Base-by-base conservation (phyloP, 2,329 filamentous ascomycete species). In the Monilinia fructicola region DNA sequence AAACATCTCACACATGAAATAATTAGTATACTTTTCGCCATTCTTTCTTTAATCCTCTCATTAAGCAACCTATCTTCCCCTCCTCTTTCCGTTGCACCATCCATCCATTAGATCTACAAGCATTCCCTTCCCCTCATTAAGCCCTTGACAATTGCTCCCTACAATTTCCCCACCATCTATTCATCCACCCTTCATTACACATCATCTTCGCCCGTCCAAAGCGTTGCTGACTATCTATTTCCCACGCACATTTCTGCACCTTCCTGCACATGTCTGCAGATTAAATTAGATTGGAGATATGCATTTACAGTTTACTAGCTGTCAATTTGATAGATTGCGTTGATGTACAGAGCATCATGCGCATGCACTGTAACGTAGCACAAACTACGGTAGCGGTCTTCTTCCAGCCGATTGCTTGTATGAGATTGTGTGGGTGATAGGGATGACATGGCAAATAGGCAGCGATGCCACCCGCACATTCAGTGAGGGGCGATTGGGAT, bases 241-340 rank as follows among this genome's bases (percentile, higher is more conserved):
- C 12, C 44, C 28, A 38, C 48, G 28, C 18, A 12, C 7, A 14
- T 44, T 44, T 18, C 16, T 59, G 56, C 40, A 46, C 14, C 55
- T 46, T 12, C 7, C n/a, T 50, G 46, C n/a, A 12, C 11, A 6
- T 1, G 18, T 21, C 16, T 59, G 23, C 42, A 60, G 28, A 60
- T 60, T 60, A 35, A 28, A 48, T 60, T 26, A 12, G 56, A 58
- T 58, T 42, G 38, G 54, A 9, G 35, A 16, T 40, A n/a, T 55
- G 35, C 18, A 44, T 44, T 16, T 44, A 18, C 31, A 6, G 5
- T 26, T 55, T 46, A 26, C 23, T 58, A 38, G 54, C 28, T 18
- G n/a, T 16, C 10, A 26, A 7, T 7, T 26, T 46, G 40, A 12
- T 9, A 31, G 26, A 46, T 14, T 31, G 55, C 26, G 23, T 38